Base-by-base conservation (phyloP, 1,284 basidiomycete genomes). In the Microbotryum saponariae region DNA sequence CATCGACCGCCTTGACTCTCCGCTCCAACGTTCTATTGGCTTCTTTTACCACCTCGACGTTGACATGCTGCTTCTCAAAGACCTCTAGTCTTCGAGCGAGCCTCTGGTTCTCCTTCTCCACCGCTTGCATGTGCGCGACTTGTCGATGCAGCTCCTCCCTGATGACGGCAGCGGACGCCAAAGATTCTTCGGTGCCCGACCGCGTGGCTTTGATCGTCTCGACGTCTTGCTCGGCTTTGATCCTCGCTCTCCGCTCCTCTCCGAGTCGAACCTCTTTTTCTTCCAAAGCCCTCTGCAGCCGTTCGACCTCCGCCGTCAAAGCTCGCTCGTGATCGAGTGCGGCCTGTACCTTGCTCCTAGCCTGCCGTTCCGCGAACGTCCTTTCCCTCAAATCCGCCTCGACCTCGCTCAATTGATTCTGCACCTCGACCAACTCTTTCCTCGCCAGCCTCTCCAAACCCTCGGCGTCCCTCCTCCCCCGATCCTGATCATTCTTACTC, bases 41-140 rank as follows among this genome's bases (percentile, higher is more conserved):
- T 72, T 89, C 88, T 54, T 81, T 79, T 50, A 90, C 72, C 1
- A 89, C 82, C 66, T 88, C 86, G 8, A 86, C 74, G 67, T 82
- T 84, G 3, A 79, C 76, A 47, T 84, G 78, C 6, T 81, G 77
- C 59, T 82, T 82, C 54, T 82, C 78, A 27, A 86, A 77, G 6
- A 78, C 70, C 10, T 74, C 75, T 18, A 88, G 67, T 67, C 88
- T 85, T 0, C 78, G 72, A 9, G 72, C 79, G 56, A 87, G 75
- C 65, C 79, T 82, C 4, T 79, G 75, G 64, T 89, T 89, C 7
- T 78, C 78, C n/a, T 77, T 74, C 73, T 89, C 87, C 1, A 89
- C 77, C 1, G 78, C 78, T 0, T 82, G 80, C 53, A 86, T 75
- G 66, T 88, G 83, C 16, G 60, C 51, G 6, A 72, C 69, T 64